phyloP scores from a whole-genome alignment of 2,329 filamentous ascomycete species.

The Ceratocystis diversiconidia region DNA sequence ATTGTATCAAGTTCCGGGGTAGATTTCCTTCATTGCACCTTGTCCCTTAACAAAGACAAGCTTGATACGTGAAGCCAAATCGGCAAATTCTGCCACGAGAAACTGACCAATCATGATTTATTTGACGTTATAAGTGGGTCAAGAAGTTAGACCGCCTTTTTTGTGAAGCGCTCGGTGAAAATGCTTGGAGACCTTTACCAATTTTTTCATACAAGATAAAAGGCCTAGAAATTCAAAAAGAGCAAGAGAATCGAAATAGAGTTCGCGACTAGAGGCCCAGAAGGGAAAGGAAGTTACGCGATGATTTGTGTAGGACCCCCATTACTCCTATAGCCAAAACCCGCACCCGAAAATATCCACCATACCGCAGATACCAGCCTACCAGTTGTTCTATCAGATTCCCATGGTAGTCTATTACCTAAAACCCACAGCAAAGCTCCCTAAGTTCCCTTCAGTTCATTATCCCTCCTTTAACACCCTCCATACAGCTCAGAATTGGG shows the following conservation, averaged over 20 bases:
- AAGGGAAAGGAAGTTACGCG: too few relatives aligned
- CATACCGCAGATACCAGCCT: too few relatives aligned
- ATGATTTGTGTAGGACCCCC: too few relatives aligned
- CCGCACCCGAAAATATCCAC: too few relatives aligned
- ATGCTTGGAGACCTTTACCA: background rate
- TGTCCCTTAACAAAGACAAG: background rate
- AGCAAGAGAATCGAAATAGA: background rate
- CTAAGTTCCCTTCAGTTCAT: too few relatives aligned
- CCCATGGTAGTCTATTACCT: too few relatives aligned
- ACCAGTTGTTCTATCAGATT: too few relatives aligned
- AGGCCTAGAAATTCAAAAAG: background rate
- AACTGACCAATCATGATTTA: background rate
- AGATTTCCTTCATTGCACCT: background rate
- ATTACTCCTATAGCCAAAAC: too few relatives aligned
- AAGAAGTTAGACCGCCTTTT: constrained; percentile 6
- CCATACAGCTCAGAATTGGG: too few relatives aligned
- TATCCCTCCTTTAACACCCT: too few relatives aligned
- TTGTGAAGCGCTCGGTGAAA: background rate
- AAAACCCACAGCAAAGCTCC: too few relatives aligned
- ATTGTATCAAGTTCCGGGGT: background rate
- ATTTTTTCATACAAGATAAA: background rate
- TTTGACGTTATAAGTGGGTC: constrained; percentile 10
- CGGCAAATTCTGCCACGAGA: constrained; percentile 1
- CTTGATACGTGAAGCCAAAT: background rate
- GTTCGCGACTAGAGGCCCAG: too few relatives aligned